Conservation (phyloP, 345 rosid species). For the Pugionium dolabratum region DNA sequence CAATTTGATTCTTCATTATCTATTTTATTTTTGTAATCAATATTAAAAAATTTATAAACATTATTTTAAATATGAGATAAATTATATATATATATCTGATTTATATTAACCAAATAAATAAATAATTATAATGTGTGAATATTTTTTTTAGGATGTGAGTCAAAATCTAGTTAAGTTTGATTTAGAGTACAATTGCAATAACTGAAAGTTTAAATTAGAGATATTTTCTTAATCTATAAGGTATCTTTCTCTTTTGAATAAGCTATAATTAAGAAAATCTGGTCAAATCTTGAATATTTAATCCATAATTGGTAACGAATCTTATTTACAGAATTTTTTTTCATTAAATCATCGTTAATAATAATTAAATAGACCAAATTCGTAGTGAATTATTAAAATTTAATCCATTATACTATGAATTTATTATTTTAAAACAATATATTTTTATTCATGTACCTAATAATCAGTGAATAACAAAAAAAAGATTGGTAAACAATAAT, state of each 20-base stretch:
- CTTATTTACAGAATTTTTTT: background rate
- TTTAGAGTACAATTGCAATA: background rate
- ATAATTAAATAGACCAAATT: background rate
- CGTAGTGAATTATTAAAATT: too few relatives aligned
- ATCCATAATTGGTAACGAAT: conserved; percentile 18
- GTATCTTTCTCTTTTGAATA: conserved; percentile 7
- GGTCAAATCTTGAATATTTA: conserved; percentile 12
- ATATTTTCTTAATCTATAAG: conserved; percentile 1
- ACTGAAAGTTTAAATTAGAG: background rate
- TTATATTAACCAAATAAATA: too few relatives aligned
- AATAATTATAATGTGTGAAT: too few relatives aligned
- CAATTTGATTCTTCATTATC: too few relatives aligned
- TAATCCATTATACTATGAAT: background rate
- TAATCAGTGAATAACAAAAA: background rate
- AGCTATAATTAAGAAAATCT: conserved; percentile 12
- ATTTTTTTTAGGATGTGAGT: too few relatives aligned
- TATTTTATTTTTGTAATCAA: too few relatives aligned
- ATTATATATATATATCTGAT: too few relatives aligned
- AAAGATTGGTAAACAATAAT: conserved; percentile 4
- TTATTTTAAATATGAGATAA: too few relatives aligned
- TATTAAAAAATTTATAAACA: too few relatives aligned
- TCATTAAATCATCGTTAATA: background rate
- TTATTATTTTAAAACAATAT: background rate
- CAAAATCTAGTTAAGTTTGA: too few relatives aligned
- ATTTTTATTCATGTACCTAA: conserved; percentile 6